Conservation (phyloP, 176 grass and related monocot species). For the Luzula sylvatica region DNA sequence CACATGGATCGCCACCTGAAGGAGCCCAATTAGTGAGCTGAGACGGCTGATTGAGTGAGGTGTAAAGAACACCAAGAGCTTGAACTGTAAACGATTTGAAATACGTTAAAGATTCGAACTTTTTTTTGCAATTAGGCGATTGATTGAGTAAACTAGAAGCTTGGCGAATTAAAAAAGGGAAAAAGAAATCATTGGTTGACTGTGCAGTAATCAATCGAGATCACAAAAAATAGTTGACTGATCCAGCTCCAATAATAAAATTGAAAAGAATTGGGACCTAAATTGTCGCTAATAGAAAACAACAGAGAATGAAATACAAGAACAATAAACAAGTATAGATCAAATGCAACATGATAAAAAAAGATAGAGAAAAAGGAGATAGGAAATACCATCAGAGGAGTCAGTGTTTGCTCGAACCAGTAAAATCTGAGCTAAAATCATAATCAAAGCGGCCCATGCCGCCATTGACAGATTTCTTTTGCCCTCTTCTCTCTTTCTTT, state of each 20-base stretch:
- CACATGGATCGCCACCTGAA: constrained; percentile 71
- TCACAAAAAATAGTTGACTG: constrained; percentile 15
- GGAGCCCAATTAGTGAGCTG: constrained; percentile 69
- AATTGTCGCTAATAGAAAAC: no score
- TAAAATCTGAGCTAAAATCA: neutral
- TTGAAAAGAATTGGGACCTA: neutral
- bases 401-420: constrained; percentile 11
- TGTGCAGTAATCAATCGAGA: neutral
- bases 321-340: neutral
- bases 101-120: constrained; percentile 9
- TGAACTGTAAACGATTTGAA: constrained; percentile 28
- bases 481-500: neutral
- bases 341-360: neutral
- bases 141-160: neutral
- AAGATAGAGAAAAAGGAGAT: neutral
- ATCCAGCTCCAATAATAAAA: constrained; percentile 4
- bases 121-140: neutral
- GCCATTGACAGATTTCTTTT: constrained; percentile 7
- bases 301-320: neutral
- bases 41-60: constrained; percentile 57
- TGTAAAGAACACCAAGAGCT: constrained; percentile 54
- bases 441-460: constrained; percentile 12
- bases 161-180: neutral
- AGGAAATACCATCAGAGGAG: constrained; percentile 2
- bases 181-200: neutral